phyloP scores from a whole-genome alignment of 371 early-diverging fungal species.

The Lichtheimia ornata region DNA sequence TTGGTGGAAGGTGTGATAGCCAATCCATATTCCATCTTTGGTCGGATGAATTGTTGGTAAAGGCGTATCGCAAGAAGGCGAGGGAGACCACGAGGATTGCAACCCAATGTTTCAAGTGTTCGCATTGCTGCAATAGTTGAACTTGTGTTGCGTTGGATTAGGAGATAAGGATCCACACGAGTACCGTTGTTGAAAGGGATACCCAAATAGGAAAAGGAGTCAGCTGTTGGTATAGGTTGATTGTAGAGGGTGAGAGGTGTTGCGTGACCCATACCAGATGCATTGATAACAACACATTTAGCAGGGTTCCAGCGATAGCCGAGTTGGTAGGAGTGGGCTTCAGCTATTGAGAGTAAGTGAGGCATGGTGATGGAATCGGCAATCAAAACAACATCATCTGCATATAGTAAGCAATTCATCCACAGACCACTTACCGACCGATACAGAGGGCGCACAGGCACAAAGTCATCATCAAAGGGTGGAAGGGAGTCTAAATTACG shows the following conservation, averaged over 20 bases:
- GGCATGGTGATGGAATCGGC: constrained; percentile 7
- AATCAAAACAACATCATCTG: constrained; percentile 13
- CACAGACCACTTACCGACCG: too few species aligned
- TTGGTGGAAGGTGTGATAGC: background rate
- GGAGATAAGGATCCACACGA: background rate
- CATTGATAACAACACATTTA: constrained; percentile 13
- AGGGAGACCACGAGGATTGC: constrained; percentile 1
- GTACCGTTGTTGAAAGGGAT: constrained; percentile 4
- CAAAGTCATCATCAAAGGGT: too few species aligned
- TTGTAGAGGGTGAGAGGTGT: background rate
- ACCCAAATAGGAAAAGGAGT: constrained; percentile 12
- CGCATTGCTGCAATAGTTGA: background rate
- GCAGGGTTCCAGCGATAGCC: constrained; percentile 20
- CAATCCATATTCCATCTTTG: constrained; percentile 17
- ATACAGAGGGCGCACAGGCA: too few species aligned
- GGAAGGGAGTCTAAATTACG: too few species aligned
- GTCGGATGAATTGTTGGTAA: constrained; percentile 12
- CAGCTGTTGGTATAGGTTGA: background rate
- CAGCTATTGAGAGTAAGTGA: background rate
- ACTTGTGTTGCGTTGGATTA: background rate
- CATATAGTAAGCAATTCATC: too few species aligned
- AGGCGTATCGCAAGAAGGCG: background rate
- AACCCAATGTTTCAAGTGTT: background rate
- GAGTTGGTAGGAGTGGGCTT: constrained; percentile 7
- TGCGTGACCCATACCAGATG: background rate